These are phyloP conservation scores for Chlamydomonas applanata DNA, from an alignment of 139 green algal genomes.

Conservation along the genomic window DNA sequence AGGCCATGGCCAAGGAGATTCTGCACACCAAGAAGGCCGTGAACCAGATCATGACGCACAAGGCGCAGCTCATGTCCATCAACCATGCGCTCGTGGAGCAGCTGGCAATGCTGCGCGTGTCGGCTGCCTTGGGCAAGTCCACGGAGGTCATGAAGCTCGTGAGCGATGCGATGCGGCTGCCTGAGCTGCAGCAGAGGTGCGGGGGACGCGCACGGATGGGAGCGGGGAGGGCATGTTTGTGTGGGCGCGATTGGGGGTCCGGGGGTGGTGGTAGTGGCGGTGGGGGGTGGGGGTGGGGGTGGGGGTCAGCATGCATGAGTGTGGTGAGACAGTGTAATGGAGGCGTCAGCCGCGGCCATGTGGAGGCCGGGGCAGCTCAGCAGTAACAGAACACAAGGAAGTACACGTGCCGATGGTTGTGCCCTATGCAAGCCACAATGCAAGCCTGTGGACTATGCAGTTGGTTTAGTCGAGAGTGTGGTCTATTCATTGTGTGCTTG, in stretches of 20 bases:
- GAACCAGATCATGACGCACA: conserved; percentile 72
- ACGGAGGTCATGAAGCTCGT: conserved; percentile 82
- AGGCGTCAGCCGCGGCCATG: no score
- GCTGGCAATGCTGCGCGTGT: conserved; percentile 70
- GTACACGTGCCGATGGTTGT: no score
- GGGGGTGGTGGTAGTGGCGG: no score
- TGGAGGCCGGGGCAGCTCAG: no score
- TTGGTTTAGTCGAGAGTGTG: neutral
- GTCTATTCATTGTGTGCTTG: neutral
- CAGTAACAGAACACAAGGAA: no score
- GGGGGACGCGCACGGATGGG: neutral
- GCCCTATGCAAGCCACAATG: no score
- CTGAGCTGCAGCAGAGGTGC: conserved; percentile 71
- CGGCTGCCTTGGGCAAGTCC: conserved; percentile 70
- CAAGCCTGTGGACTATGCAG: no score
- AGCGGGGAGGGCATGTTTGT: neutral
- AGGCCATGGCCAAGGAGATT: conserved; percentile 79
- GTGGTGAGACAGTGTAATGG: no score
- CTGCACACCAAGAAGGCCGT: conserved; percentile 65
- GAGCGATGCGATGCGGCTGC: conserved; percentile 71
- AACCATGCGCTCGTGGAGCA: conserved; percentile 73
- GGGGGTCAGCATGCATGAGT: no score
- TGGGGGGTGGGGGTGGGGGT: no score
- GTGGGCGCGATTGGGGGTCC: neutral
- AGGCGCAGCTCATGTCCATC: conserved; percentile 81